Evolutionary conservation across 2,329 filamentous ascomycete genomes (phyloP).

Genomic region (Talaromyces sp.): DNA sequence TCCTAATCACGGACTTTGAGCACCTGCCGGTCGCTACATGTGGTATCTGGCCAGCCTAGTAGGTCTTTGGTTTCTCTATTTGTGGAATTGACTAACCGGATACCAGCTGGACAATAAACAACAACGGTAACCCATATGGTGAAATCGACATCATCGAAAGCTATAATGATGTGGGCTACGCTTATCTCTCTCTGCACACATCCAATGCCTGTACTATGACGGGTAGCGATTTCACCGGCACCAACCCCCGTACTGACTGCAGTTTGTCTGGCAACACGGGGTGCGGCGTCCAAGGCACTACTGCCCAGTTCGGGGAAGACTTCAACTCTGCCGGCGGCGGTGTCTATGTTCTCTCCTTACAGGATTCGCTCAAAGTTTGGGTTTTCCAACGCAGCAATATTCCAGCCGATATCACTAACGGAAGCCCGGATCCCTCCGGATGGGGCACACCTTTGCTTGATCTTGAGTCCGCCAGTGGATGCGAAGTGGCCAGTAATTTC

Average conservation of each 20-base stretch:
- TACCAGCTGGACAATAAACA: constrained; percentile 35
- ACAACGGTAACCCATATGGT: constrained; percentile 37
- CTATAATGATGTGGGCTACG: constrained; percentile 41
- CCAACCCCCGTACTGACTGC: constrained; percentile 45
- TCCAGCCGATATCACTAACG: constrained; percentile 40
- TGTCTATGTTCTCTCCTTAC: constrained; percentile 47
- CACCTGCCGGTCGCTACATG: constrained; percentile 46
- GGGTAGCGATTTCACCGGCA: constrained; percentile 44
- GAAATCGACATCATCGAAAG: constrained; percentile 50
- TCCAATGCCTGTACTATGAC: constrained; percentile 38
- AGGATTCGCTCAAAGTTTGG: constrained; percentile 46
- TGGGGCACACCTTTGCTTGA: constrained; percentile 45
- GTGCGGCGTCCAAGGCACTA: constrained; percentile 36
- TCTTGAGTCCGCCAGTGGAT: constrained; percentile 35
- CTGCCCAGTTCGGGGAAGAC: constrained; percentile 44
- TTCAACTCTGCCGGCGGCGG: constrained; percentile 51
- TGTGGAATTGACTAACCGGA: not conserved
- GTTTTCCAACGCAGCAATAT: constrained; percentile 42
- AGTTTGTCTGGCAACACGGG: constrained; percentile 36
- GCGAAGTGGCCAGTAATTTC: constrained; percentile 37
- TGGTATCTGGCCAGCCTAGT: constrained; percentile 47
- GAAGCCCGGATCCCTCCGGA: constrained; percentile 37
- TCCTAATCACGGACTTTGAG: constrained; percentile 44
- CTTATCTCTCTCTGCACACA: constrained; percentile 48
- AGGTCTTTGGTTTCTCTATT: not conserved